Conservation (phyloP, 1,139 yeast genomes). For the Suhomyces choctaworum region DNA sequence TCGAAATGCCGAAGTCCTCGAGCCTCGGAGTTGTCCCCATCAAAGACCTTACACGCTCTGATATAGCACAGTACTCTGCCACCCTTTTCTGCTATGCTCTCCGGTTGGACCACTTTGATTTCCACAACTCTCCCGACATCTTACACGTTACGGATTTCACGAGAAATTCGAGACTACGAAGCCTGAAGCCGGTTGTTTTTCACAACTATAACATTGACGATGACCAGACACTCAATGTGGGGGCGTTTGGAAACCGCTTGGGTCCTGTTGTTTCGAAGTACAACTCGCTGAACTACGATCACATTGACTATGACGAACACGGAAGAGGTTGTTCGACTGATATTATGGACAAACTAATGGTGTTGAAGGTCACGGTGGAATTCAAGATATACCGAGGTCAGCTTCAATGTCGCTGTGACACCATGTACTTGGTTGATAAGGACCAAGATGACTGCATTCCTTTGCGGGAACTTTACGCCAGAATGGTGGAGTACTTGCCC, state of each 20-base stretch:
- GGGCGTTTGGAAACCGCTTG: slow-evolving; percentile 3
- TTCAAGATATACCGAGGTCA: slow-evolving; percentile 10
- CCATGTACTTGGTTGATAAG: background rate
- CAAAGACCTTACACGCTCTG: slow-evolving; percentile 1
- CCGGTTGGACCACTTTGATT: slow-evolving; percentile 8
- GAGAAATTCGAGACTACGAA: slow-evolving; percentile 2
- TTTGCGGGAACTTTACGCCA: slow-evolving; percentile 4
- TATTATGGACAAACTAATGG: slow-evolving; percentile 8
- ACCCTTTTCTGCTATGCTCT: slow-evolving; percentile 9
- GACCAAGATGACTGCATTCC: slow-evolving; percentile 2
- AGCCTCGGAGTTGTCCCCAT: slow-evolving; percentile 5
- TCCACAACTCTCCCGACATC: slow-evolving; percentile 9
- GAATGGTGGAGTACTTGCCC: slow-evolving; percentile 8
- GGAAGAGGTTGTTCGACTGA: slow-evolving; percentile 1
- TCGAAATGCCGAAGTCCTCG: background rate
- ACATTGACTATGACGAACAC: background rate
- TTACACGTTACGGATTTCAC: slow-evolving; percentile 14
- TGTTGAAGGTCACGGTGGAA: slow-evolving; percentile 9
- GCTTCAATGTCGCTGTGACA: slow-evolving; percentile 9
- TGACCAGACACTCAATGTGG: slow-evolving; percentile 10
- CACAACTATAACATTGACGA: slow-evolving; percentile 7
- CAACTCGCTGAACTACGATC: background rate
- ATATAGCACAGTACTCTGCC: slow-evolving; percentile 2
- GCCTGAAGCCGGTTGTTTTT: slow-evolving; percentile 1
- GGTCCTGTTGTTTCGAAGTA: background rate